A percentile compares a stretch with the other conserved stretches of the same genome.
Conservation (phyloP, 192 early-diverging fungal genomes). For the Backusella westeae region DNA sequence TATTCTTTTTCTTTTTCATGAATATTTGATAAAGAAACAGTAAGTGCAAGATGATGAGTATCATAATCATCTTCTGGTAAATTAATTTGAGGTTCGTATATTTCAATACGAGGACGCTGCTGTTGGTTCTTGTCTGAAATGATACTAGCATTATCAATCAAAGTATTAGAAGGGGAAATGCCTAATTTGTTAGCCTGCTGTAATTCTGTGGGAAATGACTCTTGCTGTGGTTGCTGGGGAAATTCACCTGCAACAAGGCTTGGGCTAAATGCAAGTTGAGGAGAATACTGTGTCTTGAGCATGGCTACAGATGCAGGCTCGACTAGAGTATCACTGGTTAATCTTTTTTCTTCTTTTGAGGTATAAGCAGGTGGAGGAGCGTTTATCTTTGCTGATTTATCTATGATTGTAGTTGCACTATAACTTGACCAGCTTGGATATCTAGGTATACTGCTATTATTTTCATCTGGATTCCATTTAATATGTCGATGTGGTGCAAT, state of each 20-base stretch:
- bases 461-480: neutral
- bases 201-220: neutral
- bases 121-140: neutral
- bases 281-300: slow-evolving; percentile 16
- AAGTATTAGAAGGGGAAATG: slow-evolving; percentile 3
- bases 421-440: slow-evolving; percentile 5
- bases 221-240: neutral
- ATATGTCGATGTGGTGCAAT: neutral
- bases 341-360: neutral
- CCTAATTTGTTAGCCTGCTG: neutral
- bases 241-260: slow-evolving; percentile 13
- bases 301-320: neutral
- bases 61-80: neutral
- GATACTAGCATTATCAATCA: slow-evolving; percentile 10
- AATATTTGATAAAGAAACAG: neutral
- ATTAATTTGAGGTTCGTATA: slow-evolving; percentile 14
- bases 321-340: slow-evolving; percentile 17
- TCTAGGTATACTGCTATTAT: neutral
- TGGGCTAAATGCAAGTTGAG: slow-evolving; percentile 22
- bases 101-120: neutral
- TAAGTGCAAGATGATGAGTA: neutral
- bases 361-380: slow-evolving; percentile 13
- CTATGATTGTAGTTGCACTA: neutral
- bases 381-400: neutral
- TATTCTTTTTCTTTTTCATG: neutral